Conservation (phyloP, 2,329 filamentous ascomycete genomes). For the Xylaria sp. region DNA sequence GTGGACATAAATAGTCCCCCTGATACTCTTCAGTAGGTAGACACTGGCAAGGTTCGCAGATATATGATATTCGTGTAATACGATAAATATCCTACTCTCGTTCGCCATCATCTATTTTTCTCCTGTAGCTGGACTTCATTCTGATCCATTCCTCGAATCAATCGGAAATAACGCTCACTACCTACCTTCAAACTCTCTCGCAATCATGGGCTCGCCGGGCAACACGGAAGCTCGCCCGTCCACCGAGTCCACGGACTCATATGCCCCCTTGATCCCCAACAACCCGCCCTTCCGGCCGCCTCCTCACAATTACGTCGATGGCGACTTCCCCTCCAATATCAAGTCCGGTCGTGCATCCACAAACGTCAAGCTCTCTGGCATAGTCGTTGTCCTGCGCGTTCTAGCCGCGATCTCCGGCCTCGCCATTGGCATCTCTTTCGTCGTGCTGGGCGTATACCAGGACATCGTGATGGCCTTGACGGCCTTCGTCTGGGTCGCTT, state of each 20-base stretch:
- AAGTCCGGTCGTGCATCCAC: background rate
- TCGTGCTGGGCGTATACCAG: background rate
- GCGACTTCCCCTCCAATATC: background rate
- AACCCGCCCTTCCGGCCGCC: background rate
- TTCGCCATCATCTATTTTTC: too few relatives aligned
- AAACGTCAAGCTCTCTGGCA: background rate
- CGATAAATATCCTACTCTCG: too few relatives aligned
- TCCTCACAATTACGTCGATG: background rate
- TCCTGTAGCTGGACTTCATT: background rate
- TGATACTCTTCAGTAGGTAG: background rate
- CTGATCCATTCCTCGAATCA: background rate
- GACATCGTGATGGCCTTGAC: background rate
- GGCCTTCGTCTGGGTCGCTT: slow-evolving; percentile 5
- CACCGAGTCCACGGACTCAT: slow-evolving; percentile 15
- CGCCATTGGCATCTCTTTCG: background rate
- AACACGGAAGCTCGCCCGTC: slow-evolving; percentile 10
- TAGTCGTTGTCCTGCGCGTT: background rate
- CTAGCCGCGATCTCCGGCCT: slow-evolving; percentile 17
- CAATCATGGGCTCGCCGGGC: background rate
- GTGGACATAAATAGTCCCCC: background rate
- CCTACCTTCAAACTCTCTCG: too few relatives aligned
- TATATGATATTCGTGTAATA: background rate
- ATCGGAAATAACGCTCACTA: background rate
- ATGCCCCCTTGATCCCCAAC: slow-evolving; percentile 10
- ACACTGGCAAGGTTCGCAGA: too few relatives aligned